Percentiles rank a stretch among this genome's conserved stretches.
These are phyloP conservation scores for Meyerozyma guilliermondii DNA, from an alignment of 1,139 yeast genomes.

Conservation along the genomic window DNA sequence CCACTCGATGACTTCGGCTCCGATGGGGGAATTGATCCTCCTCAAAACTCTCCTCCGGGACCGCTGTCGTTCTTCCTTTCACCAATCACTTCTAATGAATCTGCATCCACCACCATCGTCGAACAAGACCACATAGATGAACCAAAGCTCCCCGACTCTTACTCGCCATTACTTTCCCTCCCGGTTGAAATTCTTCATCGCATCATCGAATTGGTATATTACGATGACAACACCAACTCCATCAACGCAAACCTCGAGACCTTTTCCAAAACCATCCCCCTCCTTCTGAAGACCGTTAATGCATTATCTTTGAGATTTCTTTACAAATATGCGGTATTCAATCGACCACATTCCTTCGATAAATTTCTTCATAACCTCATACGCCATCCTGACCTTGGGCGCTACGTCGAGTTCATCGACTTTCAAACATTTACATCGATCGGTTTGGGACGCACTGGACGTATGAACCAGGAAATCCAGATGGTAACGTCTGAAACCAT, in stretches of 20 bases:
- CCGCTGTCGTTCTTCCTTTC: slow-evolving; percentile 28
- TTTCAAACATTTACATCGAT: slow-evolving; percentile 86
- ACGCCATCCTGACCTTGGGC: slow-evolving; percentile 49
- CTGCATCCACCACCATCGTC: slow-evolving; percentile 13
- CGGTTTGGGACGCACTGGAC: slow-evolving; percentile 83
- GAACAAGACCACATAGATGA: background rate
- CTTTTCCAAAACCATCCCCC: slow-evolving; percentile 37
- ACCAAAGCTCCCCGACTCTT: slow-evolving; percentile 5
- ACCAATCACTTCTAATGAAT: slow-evolving; percentile 34
- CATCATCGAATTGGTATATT: slow-evolving; percentile 41
- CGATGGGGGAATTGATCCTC: background rate
- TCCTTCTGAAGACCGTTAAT: slow-evolving; percentile 32
- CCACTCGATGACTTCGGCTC: background rate
- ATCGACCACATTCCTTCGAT: slow-evolving; percentile 79
- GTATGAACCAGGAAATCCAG: slow-evolving; percentile 87
- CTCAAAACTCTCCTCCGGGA: background rate
- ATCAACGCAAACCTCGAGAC: slow-evolving; percentile 40
- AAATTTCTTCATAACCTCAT: slow-evolving; percentile 58
- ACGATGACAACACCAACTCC: slow-evolving; percentile 34
- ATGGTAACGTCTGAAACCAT: slow-evolving; percentile 81
- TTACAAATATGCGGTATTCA: slow-evolving; percentile 66
- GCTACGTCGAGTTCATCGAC: slow-evolving; percentile 71
- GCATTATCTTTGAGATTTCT: slow-evolving; percentile 34
- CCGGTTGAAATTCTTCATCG: slow-evolving; percentile 41
- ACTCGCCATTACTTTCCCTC: slow-evolving; percentile 26